Conservation (phyloP, 2,329 filamentous ascomycete species). For the Nothophoma quercina region DNA sequence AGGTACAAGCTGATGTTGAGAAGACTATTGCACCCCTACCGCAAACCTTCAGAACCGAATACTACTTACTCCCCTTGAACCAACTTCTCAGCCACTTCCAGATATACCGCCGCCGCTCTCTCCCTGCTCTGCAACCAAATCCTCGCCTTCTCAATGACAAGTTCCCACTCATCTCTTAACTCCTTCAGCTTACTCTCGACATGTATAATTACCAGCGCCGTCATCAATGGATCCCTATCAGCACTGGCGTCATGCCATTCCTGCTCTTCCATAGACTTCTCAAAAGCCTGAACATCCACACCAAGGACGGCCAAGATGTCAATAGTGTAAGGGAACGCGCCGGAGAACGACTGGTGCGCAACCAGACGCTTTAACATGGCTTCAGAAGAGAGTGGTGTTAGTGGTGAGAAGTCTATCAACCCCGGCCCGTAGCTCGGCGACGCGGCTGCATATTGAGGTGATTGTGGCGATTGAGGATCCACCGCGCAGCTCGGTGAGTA, state of each 20-base stretch:
- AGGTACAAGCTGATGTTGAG: no score
- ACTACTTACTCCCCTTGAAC: no score
- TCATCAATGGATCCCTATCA: slow-evolving; percentile 30
- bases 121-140: slow-evolving; percentile 45
- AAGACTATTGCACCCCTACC: no score
- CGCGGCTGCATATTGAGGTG: not conserved
- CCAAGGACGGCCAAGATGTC: slow-evolving; percentile 26
- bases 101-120: no score
- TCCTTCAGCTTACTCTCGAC: slow-evolving; percentile 56
- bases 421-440: not conserved
- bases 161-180: slow-evolving; percentile 67
- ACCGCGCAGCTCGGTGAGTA: not conserved
- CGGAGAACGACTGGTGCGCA: slow-evolving; percentile 63
- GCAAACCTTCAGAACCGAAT: no score
- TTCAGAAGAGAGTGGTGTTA: slow-evolving; percentile 13
- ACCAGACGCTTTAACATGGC: slow-evolving; percentile 55
- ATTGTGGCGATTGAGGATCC: not conserved
- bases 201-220: slow-evolving; percentile 57
- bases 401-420: no score
- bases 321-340: slow-evolving; percentile 57
- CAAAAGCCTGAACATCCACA: no score
- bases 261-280: not conserved
- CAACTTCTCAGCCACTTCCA: no score
- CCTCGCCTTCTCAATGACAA: slow-evolving; percentile 68
- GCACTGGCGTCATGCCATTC: not conserved